Conservation (phyloP, 176 grass and related monocot genomes). For the Themeda triandra region DNA sequence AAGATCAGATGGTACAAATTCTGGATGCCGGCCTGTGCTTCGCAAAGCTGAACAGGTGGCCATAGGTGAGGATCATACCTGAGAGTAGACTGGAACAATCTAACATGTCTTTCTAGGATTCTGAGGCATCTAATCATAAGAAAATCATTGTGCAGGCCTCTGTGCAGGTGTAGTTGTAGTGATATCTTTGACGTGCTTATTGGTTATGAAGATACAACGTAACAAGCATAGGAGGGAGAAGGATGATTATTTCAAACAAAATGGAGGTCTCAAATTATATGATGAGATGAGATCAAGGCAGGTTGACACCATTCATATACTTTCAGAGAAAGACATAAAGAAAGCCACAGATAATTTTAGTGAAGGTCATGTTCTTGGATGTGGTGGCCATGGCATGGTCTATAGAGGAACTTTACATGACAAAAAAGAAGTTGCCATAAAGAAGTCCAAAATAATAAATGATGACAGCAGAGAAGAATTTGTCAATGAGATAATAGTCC, state of each 20-base stretch:
- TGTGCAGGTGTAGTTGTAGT: background rate
- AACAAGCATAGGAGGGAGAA: constrained; percentile 32
- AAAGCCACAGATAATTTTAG: constrained; percentile 39
- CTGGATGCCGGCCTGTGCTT: background rate
- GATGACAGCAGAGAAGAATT: constrained; percentile 41
- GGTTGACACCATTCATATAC: constrained; percentile 26
- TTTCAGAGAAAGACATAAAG: constrained; percentile 44
- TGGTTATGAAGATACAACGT: constrained; percentile 29
- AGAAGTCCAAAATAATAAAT: constrained; percentile 40
- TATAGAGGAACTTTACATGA: constrained; percentile 45
- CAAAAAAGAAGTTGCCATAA: constrained; percentile 42
- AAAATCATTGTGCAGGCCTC: constrained; percentile 31
- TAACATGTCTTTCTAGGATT: background rate
- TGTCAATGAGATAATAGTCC: constrained; percentile 57
- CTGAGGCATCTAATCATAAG: background rate
- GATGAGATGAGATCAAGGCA: constrained; percentile 40
- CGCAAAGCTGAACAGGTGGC: background rate
- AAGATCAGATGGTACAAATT: background rate
- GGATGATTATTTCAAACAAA: constrained; percentile 45
- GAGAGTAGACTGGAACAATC: background rate
- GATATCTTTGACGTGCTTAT: constrained; percentile 14
- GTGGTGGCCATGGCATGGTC: constrained; percentile 48
- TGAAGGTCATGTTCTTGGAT: constrained; percentile 30
- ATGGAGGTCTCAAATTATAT: constrained; percentile 43
- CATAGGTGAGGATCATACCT: background rate